Evolutionary conservation across 257 asterid species (phyloP).

Genomic region (Anisodus acutangulus): DNA sequence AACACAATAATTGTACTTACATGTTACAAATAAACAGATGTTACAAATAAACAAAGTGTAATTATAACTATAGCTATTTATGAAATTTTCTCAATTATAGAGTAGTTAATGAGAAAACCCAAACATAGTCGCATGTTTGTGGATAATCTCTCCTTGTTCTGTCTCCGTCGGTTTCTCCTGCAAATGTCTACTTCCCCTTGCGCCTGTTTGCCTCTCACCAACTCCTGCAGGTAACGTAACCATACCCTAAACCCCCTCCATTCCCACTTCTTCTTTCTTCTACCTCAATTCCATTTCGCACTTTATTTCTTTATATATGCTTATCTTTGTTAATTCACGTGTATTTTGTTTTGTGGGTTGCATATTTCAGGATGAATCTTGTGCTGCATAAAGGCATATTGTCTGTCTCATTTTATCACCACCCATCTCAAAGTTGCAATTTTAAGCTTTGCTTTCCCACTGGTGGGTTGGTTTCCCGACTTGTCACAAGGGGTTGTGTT

Average conservation of each 20-base stretch:
- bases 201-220: not conserved
- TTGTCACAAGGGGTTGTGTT: constrained; percentile 34
- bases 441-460: constrained; percentile 46
- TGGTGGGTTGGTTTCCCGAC: constrained; percentile 14
- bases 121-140: not conserved
- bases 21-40: too few species aligned
- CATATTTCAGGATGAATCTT: constrained; percentile 53
- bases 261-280: too few species aligned
- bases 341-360: not conserved
- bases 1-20: too few species aligned
- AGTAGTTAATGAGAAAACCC: not conserved
- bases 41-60: too few species aligned
- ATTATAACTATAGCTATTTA: too few species aligned
- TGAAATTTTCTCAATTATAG: too few species aligned
- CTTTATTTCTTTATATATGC: not conserved
- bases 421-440: constrained; percentile 37
- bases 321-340: not conserved
- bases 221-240: not conserved
- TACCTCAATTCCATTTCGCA: too few species aligned
- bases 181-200: constrained; percentile 39
- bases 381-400: constrained; percentile 40
- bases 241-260: too few species aligned
- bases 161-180: not conserved
- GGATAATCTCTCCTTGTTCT: not conserved
- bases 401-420: constrained; percentile 32